Conservation (phyloP, 192 early-diverging fungal species). For the Coemansia sp. region DNA sequence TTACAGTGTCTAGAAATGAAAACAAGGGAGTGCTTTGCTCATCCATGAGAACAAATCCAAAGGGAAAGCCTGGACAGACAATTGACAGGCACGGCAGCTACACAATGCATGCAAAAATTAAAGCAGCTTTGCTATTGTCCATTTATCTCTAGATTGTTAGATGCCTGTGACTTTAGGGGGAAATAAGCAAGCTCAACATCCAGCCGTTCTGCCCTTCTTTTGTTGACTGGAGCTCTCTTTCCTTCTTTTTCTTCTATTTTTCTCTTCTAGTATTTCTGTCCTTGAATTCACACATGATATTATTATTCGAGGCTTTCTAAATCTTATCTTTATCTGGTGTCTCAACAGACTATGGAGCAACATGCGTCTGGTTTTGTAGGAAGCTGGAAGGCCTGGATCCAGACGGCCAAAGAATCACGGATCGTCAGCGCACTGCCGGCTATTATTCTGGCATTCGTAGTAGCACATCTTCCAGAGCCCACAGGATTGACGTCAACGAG, state of each 20-base stretch:
- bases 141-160: not conserved
- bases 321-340: conserved; percentile 1
- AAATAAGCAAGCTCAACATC: not conserved
- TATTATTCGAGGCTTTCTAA: not conserved
- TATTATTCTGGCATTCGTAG: conserved; percentile 21
- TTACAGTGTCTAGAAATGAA: no score
- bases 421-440: conserved; percentile 41
- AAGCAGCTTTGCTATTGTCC: no score
- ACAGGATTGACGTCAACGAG: conserved; percentile 31
- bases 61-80: not conserved
- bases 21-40: no score
- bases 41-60: not conserved
- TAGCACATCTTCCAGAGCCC: conserved; percentile 40
- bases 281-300: not conserved
- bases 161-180: not conserved
- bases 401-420: conserved; percentile 22
- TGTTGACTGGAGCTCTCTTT: not conserved
- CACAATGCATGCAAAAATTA: not conserved
- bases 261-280: not conserved
- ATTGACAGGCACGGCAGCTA: not conserved
- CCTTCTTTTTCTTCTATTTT: not conserved
- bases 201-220: not conserved
- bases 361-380: conserved; percentile 17
- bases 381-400: conserved; percentile 40
- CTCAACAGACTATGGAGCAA: not conserved